These are phyloP conservation scores for Russula abietina DNA, from an alignment of 768 basidiomycete species.

Conservation along the genomic window DNA sequence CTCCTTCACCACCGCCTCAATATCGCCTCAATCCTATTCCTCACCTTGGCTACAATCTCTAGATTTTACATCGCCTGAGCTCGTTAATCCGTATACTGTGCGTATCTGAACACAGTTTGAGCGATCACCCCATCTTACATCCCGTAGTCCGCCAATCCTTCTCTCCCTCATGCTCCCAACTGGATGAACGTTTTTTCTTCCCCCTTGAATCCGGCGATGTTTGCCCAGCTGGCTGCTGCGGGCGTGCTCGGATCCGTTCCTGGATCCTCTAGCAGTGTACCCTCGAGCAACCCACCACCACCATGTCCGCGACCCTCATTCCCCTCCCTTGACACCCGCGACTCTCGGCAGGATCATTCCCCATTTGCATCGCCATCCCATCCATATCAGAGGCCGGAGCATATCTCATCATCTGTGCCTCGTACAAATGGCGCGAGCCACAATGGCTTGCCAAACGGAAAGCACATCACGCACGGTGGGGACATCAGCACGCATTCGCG, in stretches of 20 bases:
- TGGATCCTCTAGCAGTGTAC: conserved; percentile 36
- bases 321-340: conserved; percentile 3
- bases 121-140: conserved; percentile 10
- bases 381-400: conserved; percentile 3
- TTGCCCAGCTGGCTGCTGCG: conserved; percentile 56
- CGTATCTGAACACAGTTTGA: conserved; percentile 1
- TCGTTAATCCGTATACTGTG: conserved; percentile 20
- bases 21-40: conserved; percentile 26
- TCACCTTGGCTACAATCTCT: conserved; percentile 33
- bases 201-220: conserved; percentile 54
- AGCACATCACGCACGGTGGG: not conserved
- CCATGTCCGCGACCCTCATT: conserved; percentile 13
- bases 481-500: conserved; percentile 9
- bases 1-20: conserved; percentile 14
- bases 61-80: conserved; percentile 27
- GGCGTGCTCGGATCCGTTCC: conserved; percentile 45
- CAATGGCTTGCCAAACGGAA: conserved; percentile 6
- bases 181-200: conserved; percentile 59
- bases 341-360: not conserved
- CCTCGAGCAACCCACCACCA: conserved; percentile 32
- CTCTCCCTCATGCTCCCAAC: conserved; percentile 33
- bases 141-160: conserved; percentile 26
- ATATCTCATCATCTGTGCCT: not conserved
- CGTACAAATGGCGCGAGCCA: not conserved
- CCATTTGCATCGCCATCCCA: conserved; percentile 4